A percentile compares a stretch with the other conserved stretches of the same genome.
Conservation (phyloP, 257 asterid species). For the Anisodus tanguticus region DNA sequence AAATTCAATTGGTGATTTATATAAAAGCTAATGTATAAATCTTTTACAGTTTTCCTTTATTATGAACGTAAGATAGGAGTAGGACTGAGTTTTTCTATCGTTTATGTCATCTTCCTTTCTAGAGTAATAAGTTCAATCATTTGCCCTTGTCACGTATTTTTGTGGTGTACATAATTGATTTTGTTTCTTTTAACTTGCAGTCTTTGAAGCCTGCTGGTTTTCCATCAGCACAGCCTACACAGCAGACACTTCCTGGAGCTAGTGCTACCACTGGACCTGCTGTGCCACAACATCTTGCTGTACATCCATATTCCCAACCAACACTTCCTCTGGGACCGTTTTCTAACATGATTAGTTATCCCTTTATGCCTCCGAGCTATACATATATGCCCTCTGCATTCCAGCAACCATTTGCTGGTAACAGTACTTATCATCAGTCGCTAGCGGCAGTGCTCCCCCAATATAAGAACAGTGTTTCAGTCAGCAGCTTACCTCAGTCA, state of each 20-base stretch:
- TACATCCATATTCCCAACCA: constrained; percentile 75
- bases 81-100: not conserved
- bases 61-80: not conserved
- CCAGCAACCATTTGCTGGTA: constrained; percentile 72
- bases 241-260: constrained; percentile 57
- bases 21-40: constrained; percentile 20
- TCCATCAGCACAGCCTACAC: constrained; percentile 60
- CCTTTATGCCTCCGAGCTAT: constrained; percentile 71
- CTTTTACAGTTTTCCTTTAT: not conserved
- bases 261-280: constrained; percentile 68
- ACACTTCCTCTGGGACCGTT: constrained; percentile 67
- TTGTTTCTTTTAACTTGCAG: constrained; percentile 44
- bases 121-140: not conserved
- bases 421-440: constrained; percentile 69
- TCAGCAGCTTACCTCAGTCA: constrained; percentile 74
- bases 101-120: not conserved
- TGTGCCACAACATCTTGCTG: constrained; percentile 71
- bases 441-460: constrained; percentile 70
- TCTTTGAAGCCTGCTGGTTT: constrained; percentile 61
- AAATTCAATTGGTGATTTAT: not conserved
- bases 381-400: constrained; percentile 76
- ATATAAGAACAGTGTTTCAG: constrained; percentile 64
- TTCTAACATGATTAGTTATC: constrained; percentile 73
- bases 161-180: constrained; percentile 18
- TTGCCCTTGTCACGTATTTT: not conserved